A percentile compares a stretch with the other conserved stretches of the same genome.
Evolutionary conservation across 2,329 filamentous ascomycete genomes (phyloP).

Genomic region (Chaetomium olivaceum): DNA sequence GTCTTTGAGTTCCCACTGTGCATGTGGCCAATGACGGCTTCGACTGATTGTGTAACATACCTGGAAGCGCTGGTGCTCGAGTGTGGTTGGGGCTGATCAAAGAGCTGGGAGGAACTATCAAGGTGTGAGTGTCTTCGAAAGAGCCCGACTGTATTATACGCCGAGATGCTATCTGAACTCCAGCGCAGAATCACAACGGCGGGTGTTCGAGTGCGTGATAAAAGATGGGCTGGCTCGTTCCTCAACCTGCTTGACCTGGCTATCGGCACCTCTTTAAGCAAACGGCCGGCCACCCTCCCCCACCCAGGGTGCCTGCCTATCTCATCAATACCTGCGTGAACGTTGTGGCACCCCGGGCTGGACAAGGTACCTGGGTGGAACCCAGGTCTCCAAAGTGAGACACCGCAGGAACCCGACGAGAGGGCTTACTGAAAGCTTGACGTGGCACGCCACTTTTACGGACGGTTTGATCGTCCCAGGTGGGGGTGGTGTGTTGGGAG

Average conservation of each 20-base stretch:
- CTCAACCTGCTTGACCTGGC: neutral
- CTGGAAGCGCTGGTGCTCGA: neutral
- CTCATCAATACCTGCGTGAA: constrained; percentile 3
- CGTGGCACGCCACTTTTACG: constrained; percentile 29
- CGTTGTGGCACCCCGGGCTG: neutral
- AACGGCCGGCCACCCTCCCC: neutral
- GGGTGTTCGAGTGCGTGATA: neutral
- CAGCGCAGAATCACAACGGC: neutral
- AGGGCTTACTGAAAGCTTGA: constrained; percentile 27
- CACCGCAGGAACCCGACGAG: constrained; percentile 16
- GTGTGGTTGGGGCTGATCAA: neutral
- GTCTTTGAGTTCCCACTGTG: neutral
- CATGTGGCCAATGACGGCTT: neutral
- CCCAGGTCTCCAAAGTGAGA: constrained; percentile 23
- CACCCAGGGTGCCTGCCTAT: neutral
- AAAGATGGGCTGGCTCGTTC: neutral
- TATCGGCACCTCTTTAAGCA: constrained; percentile 12
- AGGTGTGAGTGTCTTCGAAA: neutral
- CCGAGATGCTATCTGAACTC: neutral
- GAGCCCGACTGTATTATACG: neutral
- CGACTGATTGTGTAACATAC: neutral
- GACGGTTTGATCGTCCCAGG: constrained; percentile 29
- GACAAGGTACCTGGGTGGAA: constrained; percentile 14
- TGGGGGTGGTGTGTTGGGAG: constrained; percentile 10
- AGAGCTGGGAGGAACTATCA: neutral